phyloP scores from a whole-genome alignment of 1,284 basidiomycete species.

The Marasmius fiardii region DNA sequence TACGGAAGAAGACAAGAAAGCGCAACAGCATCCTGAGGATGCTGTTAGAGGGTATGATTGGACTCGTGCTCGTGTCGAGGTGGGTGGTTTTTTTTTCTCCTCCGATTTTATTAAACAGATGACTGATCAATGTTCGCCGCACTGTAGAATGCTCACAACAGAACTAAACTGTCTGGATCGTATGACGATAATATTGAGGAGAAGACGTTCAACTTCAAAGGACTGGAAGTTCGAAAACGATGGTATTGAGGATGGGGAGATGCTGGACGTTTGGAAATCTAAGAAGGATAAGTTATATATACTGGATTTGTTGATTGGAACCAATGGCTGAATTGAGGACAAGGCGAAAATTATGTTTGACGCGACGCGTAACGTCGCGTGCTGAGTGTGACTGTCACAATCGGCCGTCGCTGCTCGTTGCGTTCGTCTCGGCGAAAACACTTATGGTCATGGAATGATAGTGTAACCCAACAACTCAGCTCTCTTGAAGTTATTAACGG shows the following conservation, averaged over 20 bases:
- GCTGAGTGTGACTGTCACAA: too few relatives aligned
- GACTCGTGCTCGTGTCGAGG: conserved; percentile 13
- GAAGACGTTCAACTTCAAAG: conserved; percentile 12
- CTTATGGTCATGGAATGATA: too few relatives aligned
- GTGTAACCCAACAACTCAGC: too few relatives aligned
- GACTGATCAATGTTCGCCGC: background rate
- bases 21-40: conserved; percentile 1
- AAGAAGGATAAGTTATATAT: too few relatives aligned
- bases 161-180: background rate
- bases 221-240: conserved; percentile 11
- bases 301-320: too few relatives aligned
- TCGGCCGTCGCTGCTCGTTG: too few relatives aligned
- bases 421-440: too few relatives aligned
- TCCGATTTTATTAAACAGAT: background rate
- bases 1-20: conserved; percentile 14
- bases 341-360: too few relatives aligned
- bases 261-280: too few relatives aligned
- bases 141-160: conserved; percentile 11
- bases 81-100: background rate
- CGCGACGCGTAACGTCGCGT: too few relatives aligned
- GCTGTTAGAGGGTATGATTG: conserved; percentile 12
- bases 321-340: too few relatives aligned
- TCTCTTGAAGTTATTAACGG: too few relatives aligned
- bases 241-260: conserved; percentile 11
- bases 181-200: conserved; percentile 6